Conservation (phyloP, 208 protist genomes). For the Crithidia brevicula region DNA sequence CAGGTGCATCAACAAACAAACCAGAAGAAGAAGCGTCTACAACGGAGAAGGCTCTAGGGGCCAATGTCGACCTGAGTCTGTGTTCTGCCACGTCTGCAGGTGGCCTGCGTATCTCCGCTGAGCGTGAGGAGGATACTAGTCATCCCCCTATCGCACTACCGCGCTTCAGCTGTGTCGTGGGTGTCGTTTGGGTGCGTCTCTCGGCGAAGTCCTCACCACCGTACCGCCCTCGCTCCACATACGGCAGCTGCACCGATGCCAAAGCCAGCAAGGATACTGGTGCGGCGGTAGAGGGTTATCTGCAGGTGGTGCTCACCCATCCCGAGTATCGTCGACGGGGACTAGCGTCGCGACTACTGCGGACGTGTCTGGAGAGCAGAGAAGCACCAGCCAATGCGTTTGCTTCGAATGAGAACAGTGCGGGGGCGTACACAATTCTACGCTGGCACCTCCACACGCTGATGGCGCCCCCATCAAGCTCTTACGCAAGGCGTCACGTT, state of each 20-base stretch:
- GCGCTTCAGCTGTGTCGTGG: slow-evolving; percentile 49
- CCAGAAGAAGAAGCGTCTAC: neutral
- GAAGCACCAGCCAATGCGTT: slow-evolving; percentile 12
- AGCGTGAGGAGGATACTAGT: no score
- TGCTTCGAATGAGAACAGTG: neutral
- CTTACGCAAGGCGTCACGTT: neutral
- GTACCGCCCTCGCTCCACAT: neutral
- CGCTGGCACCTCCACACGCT: slow-evolving; percentile 83
- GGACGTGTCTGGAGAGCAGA: slow-evolving; percentile 15
- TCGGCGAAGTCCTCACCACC: neutral
- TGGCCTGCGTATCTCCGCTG: no score
- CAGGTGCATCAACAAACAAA: no score
- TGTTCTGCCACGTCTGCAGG: no score
- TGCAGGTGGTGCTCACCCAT: slow-evolving; percentile 68
- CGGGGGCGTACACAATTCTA: slow-evolving; percentile 14
- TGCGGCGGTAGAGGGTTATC: slow-evolving; percentile 63
- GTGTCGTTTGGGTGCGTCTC: slow-evolving; percentile 75
- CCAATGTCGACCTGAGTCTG: no score
- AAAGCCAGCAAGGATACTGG: neutral
- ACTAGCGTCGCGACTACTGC: slow-evolving; percentile 44
- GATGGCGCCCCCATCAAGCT: neutral
- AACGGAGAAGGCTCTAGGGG: no score
- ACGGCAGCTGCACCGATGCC: neutral
- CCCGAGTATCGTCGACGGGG: slow-evolving; percentile 37
- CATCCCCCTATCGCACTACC: neutral